phyloP scores from a whole-genome alignment of 1,284 basidiomycete genomes.

The Austroboletus novae-zelandiae region DNA sequence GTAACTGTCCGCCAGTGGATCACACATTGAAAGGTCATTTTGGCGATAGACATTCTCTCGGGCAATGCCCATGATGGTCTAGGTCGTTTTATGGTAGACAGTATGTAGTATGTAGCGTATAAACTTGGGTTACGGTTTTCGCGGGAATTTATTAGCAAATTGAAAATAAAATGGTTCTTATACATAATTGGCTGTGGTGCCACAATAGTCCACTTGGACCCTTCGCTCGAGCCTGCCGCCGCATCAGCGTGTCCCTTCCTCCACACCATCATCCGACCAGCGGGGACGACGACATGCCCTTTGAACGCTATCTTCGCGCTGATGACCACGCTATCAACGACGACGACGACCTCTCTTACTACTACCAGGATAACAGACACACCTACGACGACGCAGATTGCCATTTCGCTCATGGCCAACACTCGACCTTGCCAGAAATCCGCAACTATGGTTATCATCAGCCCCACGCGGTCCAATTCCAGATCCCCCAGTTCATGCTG shows the following conservation, averaged over 20 bases:
- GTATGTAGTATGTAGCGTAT: too few species aligned
- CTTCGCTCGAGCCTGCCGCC: not conserved
- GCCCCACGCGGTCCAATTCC: conserved; percentile 48
- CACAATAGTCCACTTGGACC: too few species aligned
- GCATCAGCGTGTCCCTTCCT: not conserved
- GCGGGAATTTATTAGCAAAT: too few species aligned
- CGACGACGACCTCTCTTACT: conserved; percentile 5
- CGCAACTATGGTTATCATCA: conserved; percentile 21
- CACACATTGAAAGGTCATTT: conserved; percentile 7
- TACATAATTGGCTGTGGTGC: too few species aligned
- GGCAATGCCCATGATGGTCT: too few species aligned
- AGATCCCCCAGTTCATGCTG: conserved; percentile 64
- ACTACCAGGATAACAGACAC: conserved; percentile 17
- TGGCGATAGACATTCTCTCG: conserved; percentile 1
- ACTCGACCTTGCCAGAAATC: conserved; percentile 3
- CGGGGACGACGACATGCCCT: conserved; percentile 32
- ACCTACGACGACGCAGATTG: conserved; percentile 11
- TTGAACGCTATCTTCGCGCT: conserved; percentile 36
- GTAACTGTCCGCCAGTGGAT: conserved; percentile 25
- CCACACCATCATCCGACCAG: not conserved
- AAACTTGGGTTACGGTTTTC: too few species aligned
- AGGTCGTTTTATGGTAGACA: too few species aligned
- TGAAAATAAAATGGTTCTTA: too few species aligned
- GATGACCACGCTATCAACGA: conserved; percentile 13
- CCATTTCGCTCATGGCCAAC: conserved; percentile 4